Conservation (phyloP, 139 green algal genomes). For the Bryopsis sp. region DNA sequence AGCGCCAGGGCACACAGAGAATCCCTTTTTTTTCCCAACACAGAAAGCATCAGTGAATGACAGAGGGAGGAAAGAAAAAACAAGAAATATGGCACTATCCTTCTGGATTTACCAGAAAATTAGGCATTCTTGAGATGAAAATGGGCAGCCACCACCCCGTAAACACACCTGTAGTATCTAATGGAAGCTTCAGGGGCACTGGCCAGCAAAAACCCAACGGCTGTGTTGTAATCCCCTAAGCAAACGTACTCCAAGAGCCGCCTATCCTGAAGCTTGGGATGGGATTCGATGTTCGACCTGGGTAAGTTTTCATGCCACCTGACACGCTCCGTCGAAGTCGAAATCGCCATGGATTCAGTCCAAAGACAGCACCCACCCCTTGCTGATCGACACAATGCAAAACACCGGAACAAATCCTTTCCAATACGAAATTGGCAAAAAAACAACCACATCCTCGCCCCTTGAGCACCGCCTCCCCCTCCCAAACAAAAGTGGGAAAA, state of each 20-base stretch:
- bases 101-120: too few species aligned
- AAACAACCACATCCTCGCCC: too few species aligned
- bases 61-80: background rate
- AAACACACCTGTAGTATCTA: conserved; percentile 39
- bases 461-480: too few species aligned
- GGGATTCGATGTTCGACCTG: background rate
- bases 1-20: conserved; percentile 67
- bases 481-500: too few species aligned
- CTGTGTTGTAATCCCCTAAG: conserved; percentile 66
- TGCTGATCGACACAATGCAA: too few species aligned
- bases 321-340: background rate
- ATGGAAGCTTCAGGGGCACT: conserved; percentile 44
- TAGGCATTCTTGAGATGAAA: too few species aligned
- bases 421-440: too few species aligned
- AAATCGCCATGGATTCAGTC: background rate
- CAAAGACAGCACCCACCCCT: background rate
- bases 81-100: too few species aligned
- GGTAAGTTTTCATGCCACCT: conserved; percentile 14
- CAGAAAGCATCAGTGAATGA: too few species aligned
- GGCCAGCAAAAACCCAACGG: conserved; percentile 71
- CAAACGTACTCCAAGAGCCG: conserved; percentile 43
- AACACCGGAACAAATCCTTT: too few species aligned
- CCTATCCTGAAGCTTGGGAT: conserved; percentile 33
- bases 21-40: too few species aligned
- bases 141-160: too few species aligned